Percentiles rank a stretch among this genome's conserved stretches.
Conservation (phyloP, 371 early-diverging fungal genomes). For the Cokeromyces recurvatus region DNA sequence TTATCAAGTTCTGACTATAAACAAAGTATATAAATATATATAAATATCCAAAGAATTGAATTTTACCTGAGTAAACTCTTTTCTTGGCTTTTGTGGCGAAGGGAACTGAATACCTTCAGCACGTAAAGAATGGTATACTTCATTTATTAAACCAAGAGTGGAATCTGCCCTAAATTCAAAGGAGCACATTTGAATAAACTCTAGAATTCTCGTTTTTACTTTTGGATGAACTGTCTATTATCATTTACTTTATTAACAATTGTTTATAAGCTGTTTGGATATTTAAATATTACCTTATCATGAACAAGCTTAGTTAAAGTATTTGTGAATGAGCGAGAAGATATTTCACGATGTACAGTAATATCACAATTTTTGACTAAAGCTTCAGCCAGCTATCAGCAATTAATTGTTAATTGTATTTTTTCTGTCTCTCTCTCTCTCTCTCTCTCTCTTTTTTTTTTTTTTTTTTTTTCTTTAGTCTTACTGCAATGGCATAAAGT, state of each 20-base stretch:
- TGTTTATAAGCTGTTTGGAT: too few relatives aligned
- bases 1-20: slow-evolving; percentile 59
- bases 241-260: background rate
- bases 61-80: slow-evolving; percentile 57
- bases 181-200: slow-evolving; percentile 88
- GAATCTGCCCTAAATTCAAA: slow-evolving; percentile 80
- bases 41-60: background rate
- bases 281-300: slow-evolving; percentile 52
- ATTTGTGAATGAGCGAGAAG: slow-evolving; percentile 83
- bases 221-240: slow-evolving; percentile 65
- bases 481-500: slow-evolving; percentile 70
- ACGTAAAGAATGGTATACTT: slow-evolving; percentile 69
- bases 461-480: too few relatives aligned
- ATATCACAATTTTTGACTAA: slow-evolving; percentile 89
- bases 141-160: slow-evolving; percentile 80
- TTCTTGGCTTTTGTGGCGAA: slow-evolving; percentile 77
- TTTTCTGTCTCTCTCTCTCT: too few relatives aligned
- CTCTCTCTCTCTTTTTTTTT: too few relatives aligned
- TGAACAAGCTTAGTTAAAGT: slow-evolving; percentile 72
- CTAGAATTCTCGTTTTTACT: slow-evolving; percentile 76
- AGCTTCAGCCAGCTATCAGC: slow-evolving; percentile 71
- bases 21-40: background rate
- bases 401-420: background rate
- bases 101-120: slow-evolving; percentile 71
- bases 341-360: slow-evolving; percentile 75